These are phyloP conservation scores for Crucihimalaya himalaica DNA, from an alignment of 345 rosid genomes.

Conservation along the genomic window DNA sequence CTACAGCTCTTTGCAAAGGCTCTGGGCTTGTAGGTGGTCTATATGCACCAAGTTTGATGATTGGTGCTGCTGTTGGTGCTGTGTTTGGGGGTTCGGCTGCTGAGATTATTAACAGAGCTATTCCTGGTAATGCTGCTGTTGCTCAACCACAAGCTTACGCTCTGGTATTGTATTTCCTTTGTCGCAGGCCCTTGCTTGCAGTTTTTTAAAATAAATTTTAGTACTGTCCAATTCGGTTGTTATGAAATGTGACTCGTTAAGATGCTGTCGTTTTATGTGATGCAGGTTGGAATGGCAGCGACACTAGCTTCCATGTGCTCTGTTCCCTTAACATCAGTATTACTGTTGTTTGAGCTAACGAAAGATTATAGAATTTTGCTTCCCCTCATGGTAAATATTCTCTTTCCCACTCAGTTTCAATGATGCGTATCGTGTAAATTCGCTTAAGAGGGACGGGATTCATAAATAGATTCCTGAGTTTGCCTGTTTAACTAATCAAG, in stretches of 20 bases:
- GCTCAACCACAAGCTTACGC: constrained; percentile 99
- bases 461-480: neutral
- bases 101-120: constrained; percentile 79
- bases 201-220: neutral
- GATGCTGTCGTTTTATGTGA: constrained; percentile 19
- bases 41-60: constrained; percentile 98
- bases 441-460: neutral
- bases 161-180: constrained; percentile 59
- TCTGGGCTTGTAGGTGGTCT: constrained; percentile 98
- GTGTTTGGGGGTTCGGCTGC: constrained; percentile 98
- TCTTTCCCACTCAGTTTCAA: neutral
- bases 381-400: constrained; percentile 84
- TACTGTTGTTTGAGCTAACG: constrained; percentile 91
- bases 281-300: constrained; percentile 99
- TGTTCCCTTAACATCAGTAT: constrained; percentile 93
- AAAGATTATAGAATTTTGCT: constrained; percentile 95
- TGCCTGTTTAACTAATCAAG: neutral
- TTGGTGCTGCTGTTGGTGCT: constrained; percentile 98
- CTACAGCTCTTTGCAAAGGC: constrained; percentile 95
- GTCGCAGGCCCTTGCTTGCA: constrained; percentile 23
- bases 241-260: constrained; percentile 26
- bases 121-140: constrained; percentile 97
- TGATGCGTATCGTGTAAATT: neutral
- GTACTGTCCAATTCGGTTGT: neutral
- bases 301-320: constrained; percentile 98